phyloP scores from a whole-genome alignment of 2,329 filamentous ascomycete genomes.

The Teratosphaeriaceae sp. region DNA sequence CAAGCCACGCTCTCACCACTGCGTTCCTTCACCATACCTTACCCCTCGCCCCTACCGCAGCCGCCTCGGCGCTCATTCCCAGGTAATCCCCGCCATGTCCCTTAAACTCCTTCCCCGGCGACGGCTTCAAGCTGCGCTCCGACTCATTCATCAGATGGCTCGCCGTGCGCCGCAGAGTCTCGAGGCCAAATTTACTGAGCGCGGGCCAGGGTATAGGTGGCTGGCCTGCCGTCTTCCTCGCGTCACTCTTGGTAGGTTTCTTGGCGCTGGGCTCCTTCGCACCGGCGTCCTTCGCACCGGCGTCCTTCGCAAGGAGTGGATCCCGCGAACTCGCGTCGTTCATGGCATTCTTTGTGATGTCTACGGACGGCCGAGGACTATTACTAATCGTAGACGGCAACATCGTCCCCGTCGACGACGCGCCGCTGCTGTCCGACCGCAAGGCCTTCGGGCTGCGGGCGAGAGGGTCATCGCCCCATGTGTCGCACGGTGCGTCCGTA shows the following conservation, averaged over 20 bases:
- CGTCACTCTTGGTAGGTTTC: not conserved
- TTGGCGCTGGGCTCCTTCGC: not conserved
- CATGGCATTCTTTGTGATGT: too few relatives aligned
- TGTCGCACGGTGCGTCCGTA: slow-evolving; percentile 23
- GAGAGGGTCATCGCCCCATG: slow-evolving; percentile 17
- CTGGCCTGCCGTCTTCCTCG: slow-evolving; percentile 1
- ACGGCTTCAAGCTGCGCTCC: slow-evolving; percentile 65
- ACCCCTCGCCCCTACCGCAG: slow-evolving; percentile 6
- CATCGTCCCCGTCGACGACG: slow-evolving; percentile 20
- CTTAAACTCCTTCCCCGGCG: slow-evolving; percentile 19
- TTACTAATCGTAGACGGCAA: slow-evolving; percentile 20
- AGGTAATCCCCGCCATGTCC: slow-evolving; percentile 22
- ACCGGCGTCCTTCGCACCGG: slow-evolving; percentile 14
- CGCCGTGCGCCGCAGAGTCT: slow-evolving; percentile 75
- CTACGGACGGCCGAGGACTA: too few relatives aligned
- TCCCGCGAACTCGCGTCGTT: too few relatives aligned
- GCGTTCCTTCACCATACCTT: not conserved
- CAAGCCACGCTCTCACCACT: too few relatives aligned
- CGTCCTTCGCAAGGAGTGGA: slow-evolving; percentile 10
- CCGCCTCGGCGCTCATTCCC: slow-evolving; percentile 18
- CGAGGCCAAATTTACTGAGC: slow-evolving; percentile 64
- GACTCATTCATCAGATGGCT: slow-evolving; percentile 83
- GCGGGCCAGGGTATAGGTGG: slow-evolving; percentile 55
- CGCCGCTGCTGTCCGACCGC: slow-evolving; percentile 15
- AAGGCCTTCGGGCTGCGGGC: slow-evolving; percentile 9